phyloP scores from a whole-genome alignment of 257 asterid genomes.

The Parsonsia alboflavescens region DNA sequence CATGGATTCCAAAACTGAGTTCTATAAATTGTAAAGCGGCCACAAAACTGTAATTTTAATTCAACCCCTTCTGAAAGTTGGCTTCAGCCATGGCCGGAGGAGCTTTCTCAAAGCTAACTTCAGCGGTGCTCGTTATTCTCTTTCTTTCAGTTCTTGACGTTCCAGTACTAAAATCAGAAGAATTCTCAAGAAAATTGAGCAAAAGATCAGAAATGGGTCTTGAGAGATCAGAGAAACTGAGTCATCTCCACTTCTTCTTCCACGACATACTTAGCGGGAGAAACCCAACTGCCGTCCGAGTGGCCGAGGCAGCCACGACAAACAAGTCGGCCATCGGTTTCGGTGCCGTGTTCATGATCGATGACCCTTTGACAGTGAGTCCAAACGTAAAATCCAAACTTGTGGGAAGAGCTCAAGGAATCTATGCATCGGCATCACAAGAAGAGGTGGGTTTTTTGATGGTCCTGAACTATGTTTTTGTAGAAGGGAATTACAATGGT shows the following conservation, averaged over 20 bases:
- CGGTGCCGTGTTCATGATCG: conserved; percentile 27
- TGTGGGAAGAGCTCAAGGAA: conserved; percentile 41
- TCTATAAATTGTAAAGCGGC: too few species aligned
- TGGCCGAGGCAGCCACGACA: conserved; percentile 22
- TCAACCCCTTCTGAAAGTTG: not conserved
- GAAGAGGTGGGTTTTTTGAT: conserved; percentile 10
- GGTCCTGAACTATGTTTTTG: conserved; percentile 16
- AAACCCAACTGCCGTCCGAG: conserved; percentile 33
- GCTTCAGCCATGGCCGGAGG: not conserved
- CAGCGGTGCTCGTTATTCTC: conserved; percentile 12
- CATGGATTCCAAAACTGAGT: too few species aligned
- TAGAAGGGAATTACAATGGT: conserved; percentile 13
- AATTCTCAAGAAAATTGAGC: conserved; percentile 31
- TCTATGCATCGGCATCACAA: conserved; percentile 26
- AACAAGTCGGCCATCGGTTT: conserved; percentile 22
- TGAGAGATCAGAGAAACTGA: conserved; percentile 28
- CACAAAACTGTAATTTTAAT: too few species aligned
- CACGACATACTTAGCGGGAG: conserved; percentile 29
- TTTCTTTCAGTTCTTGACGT: conserved; percentile 3
- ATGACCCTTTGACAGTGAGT: conserved; percentile 28
- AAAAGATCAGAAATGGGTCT: conserved; percentile 18
- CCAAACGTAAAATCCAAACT: conserved; percentile 16
- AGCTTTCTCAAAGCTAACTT: not conserved
- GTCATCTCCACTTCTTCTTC: conserved; percentile 38
- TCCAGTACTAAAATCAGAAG: conserved; percentile 17